Conservation (phyloP, 805 yeast genomes). For the Ogataea neopini region DNA sequence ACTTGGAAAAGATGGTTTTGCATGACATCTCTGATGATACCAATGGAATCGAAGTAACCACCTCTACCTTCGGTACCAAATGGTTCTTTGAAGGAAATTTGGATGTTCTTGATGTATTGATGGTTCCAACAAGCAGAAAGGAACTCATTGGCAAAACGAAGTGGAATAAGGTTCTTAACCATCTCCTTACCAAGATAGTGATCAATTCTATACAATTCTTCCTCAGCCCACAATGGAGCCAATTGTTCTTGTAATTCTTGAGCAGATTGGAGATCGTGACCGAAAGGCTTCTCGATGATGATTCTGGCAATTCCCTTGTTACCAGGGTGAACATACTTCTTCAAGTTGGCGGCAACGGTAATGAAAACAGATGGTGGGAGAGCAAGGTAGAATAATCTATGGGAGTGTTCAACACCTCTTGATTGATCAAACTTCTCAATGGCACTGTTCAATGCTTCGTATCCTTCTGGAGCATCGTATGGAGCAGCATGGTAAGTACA, state of each 20-base stretch:
- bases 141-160: slow-evolving; percentile 89
- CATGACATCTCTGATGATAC: slow-evolving; percentile 97
- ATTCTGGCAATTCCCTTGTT: slow-evolving; percentile 70
- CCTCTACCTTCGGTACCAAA: slow-evolving; percentile 99
- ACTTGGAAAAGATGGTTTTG: slow-evolving; percentile 96
- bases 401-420: slow-evolving; percentile 50
- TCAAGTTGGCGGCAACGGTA: slow-evolving; percentile 71
- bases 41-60: slow-evolving; percentile 93
- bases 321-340: slow-evolving; percentile 63
- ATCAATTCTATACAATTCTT: slow-evolving; percentile 92
- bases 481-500: slow-evolving; percentile 73
- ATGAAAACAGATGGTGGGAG: slow-evolving; percentile 93
- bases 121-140: slow-evolving; percentile 88
- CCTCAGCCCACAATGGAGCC: slow-evolving; percentile 86
- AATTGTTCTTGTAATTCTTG: slow-evolving; percentile 73
- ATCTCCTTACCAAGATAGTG: slow-evolving; percentile 97
- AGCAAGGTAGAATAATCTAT: slow-evolving; percentile 89
- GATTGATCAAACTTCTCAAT: slow-evolving; percentile 61
- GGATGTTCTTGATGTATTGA: slow-evolving; percentile 74
- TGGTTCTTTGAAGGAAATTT: slow-evolving; percentile 94
- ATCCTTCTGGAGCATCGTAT: slow-evolving; percentile 83
- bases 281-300: slow-evolving; percentile 96
- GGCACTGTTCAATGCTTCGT: slow-evolving; percentile 49
- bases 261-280: slow-evolving; percentile 82
- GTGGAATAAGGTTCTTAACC: slow-evolving; percentile 88